Evolutionary conservation across 306 rosid genomes (phyloP), one percentile per base, ranked within the genome.

Genomic region (Cucumis hystrix): DNA sequence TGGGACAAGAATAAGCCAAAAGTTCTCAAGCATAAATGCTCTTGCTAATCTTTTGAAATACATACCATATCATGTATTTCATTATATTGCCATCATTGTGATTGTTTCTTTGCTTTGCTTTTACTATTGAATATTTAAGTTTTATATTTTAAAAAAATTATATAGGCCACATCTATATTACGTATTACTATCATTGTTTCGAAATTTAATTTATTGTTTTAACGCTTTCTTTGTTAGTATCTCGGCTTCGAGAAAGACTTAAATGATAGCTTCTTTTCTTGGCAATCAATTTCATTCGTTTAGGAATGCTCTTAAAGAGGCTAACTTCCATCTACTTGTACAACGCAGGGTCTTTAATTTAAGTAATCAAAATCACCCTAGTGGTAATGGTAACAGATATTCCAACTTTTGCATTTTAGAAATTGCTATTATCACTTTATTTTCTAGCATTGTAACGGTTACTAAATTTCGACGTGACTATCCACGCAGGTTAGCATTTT

Each of bases 281-380:
- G 59, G 60, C 51, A 72, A 51, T 72, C 41, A 72, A 72, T 49
- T 49, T 72, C 9, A 23, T 72, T 60, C 25, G 51, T 72, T 67
- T 15, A 49, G 76, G 76, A 72, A 72, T 72, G 76, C 60, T 47
- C 61, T 72, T 72, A 49, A 72, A 72, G 76, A 28, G 76, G 60
- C 76, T 30, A 72, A 51, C 60, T 72, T 72, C 76, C 76, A 72
- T 72, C 76, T 72, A 49, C 61, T 72, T 28, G 76, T 72, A 51
- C 76, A 72, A 72, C 76, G 28, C 76, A 51, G 75, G 15, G 76
- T 72, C 60, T 72, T 72, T 25, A 72, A 72, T 49, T 47, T 8
- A 28, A 72, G 61, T 51, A 70, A 70, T 70, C 40, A 70, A 70
- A 70, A 43, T 70, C 58, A 47, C 55, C 40, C 20, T 70, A 70